phyloP scores from a whole-genome alignment of 805 yeast genomes.

The Saccharomycopsis schoenii region DNA sequence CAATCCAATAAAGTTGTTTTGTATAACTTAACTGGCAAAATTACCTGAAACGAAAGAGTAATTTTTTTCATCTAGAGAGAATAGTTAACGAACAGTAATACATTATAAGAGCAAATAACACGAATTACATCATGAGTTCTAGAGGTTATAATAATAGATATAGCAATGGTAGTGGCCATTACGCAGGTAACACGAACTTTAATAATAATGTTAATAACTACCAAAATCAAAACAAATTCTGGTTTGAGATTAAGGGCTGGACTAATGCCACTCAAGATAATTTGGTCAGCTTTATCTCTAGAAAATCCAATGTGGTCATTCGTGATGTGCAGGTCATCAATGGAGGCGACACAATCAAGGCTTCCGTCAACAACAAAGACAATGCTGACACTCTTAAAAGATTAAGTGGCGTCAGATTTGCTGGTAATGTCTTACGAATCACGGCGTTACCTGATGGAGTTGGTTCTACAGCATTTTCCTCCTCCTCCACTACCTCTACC shows the following conservation, averaged over 20 bases:
- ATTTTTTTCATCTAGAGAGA: too few species aligned
- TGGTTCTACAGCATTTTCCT: slow-evolving; percentile 6
- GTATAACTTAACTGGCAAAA: too few species aligned
- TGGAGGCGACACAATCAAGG: slow-evolving; percentile 50
- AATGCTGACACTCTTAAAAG: slow-evolving; percentile 52
- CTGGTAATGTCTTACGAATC: slow-evolving; percentile 58
- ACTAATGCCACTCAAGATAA: slow-evolving; percentile 66
- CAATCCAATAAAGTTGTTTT: neutral
- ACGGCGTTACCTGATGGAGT: slow-evolving; percentile 24
- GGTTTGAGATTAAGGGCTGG: slow-evolving; percentile 71
- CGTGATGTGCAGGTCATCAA: slow-evolving; percentile 34
- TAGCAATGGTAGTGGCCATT: slow-evolving; percentile 11
- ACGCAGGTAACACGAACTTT: slow-evolving; percentile 6
- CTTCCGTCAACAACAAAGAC: slow-evolving; percentile 40
- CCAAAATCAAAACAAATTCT: slow-evolving; percentile 28
- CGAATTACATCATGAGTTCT: slow-evolving; percentile 21
- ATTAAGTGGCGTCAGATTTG: slow-evolving; percentile 74
- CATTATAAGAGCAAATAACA: neutral
- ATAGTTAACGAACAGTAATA: too few species aligned
- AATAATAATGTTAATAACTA: slow-evolving; percentile 20
- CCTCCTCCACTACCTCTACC: slow-evolving; percentile 33
- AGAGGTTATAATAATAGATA: slow-evolving; percentile 22
- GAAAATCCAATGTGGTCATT: slow-evolving; percentile 53
- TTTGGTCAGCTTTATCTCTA: slow-evolving; percentile 53
- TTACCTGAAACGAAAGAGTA: too few species aligned